Percentiles rank a stretch among this genome's conserved stretches.
Evolutionary conservation across 2,329 filamentous ascomycete genomes (phyloP).

Genomic region (Xylariales sp.): DNA sequence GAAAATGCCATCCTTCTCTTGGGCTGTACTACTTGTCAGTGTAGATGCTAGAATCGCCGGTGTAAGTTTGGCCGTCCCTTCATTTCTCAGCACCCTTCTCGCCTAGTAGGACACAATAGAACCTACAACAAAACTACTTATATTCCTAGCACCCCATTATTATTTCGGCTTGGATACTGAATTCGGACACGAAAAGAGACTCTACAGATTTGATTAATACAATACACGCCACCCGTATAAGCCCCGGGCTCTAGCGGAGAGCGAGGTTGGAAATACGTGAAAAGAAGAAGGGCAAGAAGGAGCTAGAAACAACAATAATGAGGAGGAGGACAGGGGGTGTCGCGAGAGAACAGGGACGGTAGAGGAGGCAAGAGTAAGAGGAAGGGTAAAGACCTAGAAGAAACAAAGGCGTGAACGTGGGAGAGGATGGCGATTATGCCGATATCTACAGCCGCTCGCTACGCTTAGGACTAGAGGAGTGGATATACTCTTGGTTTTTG

Average conservation of each 20-base stretch:
- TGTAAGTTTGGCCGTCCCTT: background rate
- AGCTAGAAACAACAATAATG: background rate
- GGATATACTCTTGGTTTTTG: too few relatives aligned
- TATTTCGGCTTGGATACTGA: background rate
- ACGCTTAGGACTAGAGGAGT: too few relatives aligned
- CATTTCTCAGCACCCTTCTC: background rate
- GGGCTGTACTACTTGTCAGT: background rate
- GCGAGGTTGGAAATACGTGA: background rate
- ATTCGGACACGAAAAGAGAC: background rate
- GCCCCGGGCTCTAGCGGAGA: conserved; percentile 3
- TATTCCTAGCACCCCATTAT: background rate
- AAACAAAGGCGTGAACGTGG: background rate
- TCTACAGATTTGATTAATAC: background rate
- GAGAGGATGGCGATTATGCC: background rate
- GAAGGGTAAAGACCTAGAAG: background rate
- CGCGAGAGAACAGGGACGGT: too few relatives aligned
- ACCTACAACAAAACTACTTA: too few relatives aligned
- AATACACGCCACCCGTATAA: background rate
- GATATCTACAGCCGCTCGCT: too few relatives aligned
- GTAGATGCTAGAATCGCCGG: background rate
- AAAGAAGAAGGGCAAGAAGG: background rate
- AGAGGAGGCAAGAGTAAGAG: background rate
- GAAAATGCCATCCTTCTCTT: background rate
- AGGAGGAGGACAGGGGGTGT: background rate
- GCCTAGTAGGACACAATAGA: background rate